Evolutionary conservation across 441 rosid genomes (phyloP), one percentile per base, ranked within the genome.

Genomic region (Kokia cookei): DNA sequence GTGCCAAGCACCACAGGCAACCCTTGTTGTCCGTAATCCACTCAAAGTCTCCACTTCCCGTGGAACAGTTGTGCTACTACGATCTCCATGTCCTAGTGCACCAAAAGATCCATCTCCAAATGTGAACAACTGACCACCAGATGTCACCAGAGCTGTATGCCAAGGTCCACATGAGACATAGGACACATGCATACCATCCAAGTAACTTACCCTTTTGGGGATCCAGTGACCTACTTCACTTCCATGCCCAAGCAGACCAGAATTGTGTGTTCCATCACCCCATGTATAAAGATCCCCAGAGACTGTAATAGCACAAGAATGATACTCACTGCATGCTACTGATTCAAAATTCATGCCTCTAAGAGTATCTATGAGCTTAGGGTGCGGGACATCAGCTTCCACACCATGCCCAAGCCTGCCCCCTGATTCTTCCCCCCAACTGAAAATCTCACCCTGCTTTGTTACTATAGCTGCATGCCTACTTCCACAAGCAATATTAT

Each of bases 91-190:
- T 68, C 98, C 99, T 26, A 94, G 77, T 76, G 89, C 97, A 80
- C 97, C 98, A 74, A 94, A 94, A 24, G 95, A 84, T 76, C 97
- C 97, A 80, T 94, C 98, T 37, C 98, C 98, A 74, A 94, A 92
- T 64, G 97, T 94, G 80, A 94, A 91, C 79, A 94, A 80, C 75
- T 85, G 91, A 12, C 99, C 96, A 59, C 87, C 77, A 78, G 96
- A 90, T 71, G 91, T 85, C 77, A 94, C 90, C 37, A 80, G 87
- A 66, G 94, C 92, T 75, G 99, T 91, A 86, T 94, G 99, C 97
- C 98, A 94, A 9, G 88, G 91, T 74, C 99, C 98, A 69, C 98
- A 94, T 66, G 98, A 88, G 15, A 94, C 75, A 72, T 82, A 68
- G 47, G 94, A 80, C 64, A 94, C 86, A 69, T 85, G 87, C 55